These are phyloP conservation scores for Xylaria sp. DNA, from an alignment of 2,329 filamentous ascomycete genomes.

Conservation along the genomic window DNA sequence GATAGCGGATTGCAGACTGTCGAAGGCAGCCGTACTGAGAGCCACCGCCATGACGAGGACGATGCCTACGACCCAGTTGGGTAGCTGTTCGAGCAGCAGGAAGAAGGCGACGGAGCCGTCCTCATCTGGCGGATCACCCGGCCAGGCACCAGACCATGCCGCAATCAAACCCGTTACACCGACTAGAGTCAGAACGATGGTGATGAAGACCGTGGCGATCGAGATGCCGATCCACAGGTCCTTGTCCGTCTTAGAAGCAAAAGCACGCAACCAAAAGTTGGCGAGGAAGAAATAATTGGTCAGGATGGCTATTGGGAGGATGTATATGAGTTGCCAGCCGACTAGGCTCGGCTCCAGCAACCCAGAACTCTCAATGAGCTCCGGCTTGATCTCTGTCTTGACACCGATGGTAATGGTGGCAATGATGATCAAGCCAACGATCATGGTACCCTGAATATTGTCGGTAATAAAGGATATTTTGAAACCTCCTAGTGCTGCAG, in stretches of 20 bases:
- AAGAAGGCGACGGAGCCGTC: conserved; percentile 80
- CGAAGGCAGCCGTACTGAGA: conserved; percentile 81
- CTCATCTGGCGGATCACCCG: conserved; percentile 67
- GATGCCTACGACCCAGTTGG: conserved; percentile 83
- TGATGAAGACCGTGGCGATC: conserved; percentile 72
- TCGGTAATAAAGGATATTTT: conserved; percentile 86
- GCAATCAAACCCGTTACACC: conserved; percentile 79
- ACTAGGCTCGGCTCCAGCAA: conserved; percentile 76
- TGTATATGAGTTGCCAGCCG: conserved; percentile 88
- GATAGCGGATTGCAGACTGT: conserved; percentile 85
- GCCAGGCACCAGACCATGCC: conserved; percentile 79
- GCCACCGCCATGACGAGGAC: conserved; percentile 83
- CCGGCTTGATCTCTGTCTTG: conserved; percentile 76
- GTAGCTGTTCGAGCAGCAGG: conserved; percentile 75
- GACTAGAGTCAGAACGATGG: conserved; percentile 77
- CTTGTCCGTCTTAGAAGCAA: conserved; percentile 81
- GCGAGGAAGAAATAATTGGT: conserved; percentile 91
- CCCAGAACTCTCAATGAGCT: conserved; percentile 74
- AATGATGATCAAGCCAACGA: conserved; percentile 78
- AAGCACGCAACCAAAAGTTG: conserved; percentile 85
- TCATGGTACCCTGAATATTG: conserved; percentile 83
- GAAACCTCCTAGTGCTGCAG: conserved; percentile 80
- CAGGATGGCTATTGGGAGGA: conserved; percentile 81
- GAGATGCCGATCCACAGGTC: conserved; percentile 80
- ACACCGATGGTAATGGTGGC: conserved; percentile 82